A percentile compares a stretch with the other conserved stretches of the same genome.
Evolutionary conservation across 352 stramenopile genomes (phyloP).

Genomic region (Phytophthora fragariae): DNA sequence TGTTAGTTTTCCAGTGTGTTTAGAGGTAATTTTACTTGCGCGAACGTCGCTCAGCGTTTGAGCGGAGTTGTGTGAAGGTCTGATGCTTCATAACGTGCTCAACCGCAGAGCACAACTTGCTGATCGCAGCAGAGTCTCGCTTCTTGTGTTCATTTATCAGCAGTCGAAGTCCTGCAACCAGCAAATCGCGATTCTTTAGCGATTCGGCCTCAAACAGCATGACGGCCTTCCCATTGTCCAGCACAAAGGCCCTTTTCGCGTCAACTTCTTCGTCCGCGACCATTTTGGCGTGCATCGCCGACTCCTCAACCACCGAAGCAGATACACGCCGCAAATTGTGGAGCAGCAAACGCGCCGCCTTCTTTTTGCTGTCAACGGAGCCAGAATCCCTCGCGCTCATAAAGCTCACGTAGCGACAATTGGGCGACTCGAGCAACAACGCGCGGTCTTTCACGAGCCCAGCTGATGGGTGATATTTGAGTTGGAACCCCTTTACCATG

Average conservation of each 20-base stretch:
- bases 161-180: conserved; percentile 70
- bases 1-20: conserved; percentile 8
- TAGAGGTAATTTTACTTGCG: conserved; percentile 22
- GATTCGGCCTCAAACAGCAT: conserved; percentile 74
- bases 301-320: conserved; percentile 33
- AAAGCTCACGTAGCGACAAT: conserved; percentile 67
- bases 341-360: conserved; percentile 60
- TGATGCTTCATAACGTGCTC: conserved; percentile 19
- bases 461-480: conserved; percentile 65
- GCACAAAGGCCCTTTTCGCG: conserved; percentile 41
- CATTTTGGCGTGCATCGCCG: conserved; percentile 42
- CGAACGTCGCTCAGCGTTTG: conserved; percentile 24
- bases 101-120: conserved; percentile 37
- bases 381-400: conserved; percentile 43
- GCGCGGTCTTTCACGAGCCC: conserved; percentile 57
- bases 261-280: conserved; percentile 38
- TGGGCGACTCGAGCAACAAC: conserved; percentile 45
- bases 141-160: conserved; percentile 70
- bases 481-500: conserved; percentile 66
- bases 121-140: conserved; percentile 48
- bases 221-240: conserved; percentile 69
- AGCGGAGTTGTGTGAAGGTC: conserved; percentile 22
- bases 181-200: conserved; percentile 70
- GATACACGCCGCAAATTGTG: conserved; percentile 66
- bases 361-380: conserved; percentile 50